Percentiles rank a stretch among this genome's conserved stretches.
phyloP scores from a whole-genome alignment of 106 monocot genomes.

The Posidonia australis region DNA sequence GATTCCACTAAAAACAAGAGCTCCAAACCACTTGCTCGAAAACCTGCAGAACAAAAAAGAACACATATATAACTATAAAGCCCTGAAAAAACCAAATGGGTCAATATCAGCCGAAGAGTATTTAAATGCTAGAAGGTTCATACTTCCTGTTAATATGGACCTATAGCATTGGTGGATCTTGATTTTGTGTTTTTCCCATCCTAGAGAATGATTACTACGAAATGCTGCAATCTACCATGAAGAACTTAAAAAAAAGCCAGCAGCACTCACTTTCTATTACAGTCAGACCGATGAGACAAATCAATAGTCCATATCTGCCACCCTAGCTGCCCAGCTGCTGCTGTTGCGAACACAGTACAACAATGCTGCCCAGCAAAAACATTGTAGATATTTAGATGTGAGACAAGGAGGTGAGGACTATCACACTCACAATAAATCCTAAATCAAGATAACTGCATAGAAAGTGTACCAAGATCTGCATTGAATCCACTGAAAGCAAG shows the following conservation, averaged over 20 bases:
- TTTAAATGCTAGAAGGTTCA: too few relatives aligned
- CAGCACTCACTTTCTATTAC: slow-evolving; percentile 74
- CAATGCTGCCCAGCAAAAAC: slow-evolving; percentile 61
- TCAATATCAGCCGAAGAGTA: too few relatives aligned
- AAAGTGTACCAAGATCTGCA: slow-evolving; percentile 75
- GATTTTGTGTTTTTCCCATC: neutral
- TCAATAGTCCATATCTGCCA: slow-evolving; percentile 91
- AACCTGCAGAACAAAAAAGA: slow-evolving; percentile 33
- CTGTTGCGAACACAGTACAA: slow-evolving; percentile 57
- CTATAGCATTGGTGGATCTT: too few relatives aligned
- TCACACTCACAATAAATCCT: neutral
- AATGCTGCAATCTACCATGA: neutral
- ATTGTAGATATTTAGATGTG: neutral
- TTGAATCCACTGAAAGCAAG: slow-evolving; percentile 64
- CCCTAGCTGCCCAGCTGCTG: slow-evolving; percentile 59
- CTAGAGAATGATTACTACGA: neutral
- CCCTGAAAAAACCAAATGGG: too few relatives aligned
- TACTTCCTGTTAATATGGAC: too few relatives aligned
- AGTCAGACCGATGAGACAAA: slow-evolving; percentile 64
- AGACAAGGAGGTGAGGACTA: neutral
- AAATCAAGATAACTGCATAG: neutral
- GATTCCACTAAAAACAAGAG: slow-evolving; percentile 56
- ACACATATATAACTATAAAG: too few relatives aligned
- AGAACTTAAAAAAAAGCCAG: neutral
- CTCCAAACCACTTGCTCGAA: slow-evolving; percentile 93